Evolutionary conservation across 352 stramenopile genomes (phyloP).

Genomic region (Phytophthora meadii): DNA sequence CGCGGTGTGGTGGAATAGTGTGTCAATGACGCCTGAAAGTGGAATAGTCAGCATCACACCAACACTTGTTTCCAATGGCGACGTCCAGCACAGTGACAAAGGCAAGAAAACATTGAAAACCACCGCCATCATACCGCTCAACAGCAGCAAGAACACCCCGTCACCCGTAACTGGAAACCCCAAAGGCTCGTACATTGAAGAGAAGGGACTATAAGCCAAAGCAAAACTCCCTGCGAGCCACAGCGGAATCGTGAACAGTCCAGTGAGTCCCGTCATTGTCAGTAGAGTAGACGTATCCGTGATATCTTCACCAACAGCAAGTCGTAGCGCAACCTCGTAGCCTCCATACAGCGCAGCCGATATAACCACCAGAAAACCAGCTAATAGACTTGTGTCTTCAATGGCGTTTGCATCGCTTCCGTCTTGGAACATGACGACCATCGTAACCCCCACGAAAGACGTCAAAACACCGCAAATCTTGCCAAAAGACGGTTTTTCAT

Average conservation of each 20-base stretch:
- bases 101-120: constrained; percentile 60
- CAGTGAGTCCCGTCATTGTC: constrained; percentile 53
- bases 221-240: constrained; percentile 52
- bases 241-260: constrained; percentile 56
- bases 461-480: constrained; percentile 57
- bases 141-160: constrained; percentile 44
- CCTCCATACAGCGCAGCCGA: constrained; percentile 53
- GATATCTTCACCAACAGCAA: constrained; percentile 44
- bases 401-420: constrained; percentile 34
- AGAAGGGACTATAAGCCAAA: constrained; percentile 42
- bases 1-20: constrained; percentile 43
- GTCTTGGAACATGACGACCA: constrained; percentile 56
- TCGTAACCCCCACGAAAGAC: constrained; percentile 53
- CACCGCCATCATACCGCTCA: constrained; percentile 47
- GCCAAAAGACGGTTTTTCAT: constrained; percentile 39
- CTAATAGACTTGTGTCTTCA: constrained; percentile 40
- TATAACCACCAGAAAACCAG: constrained; percentile 55
- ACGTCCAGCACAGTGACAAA: constrained; percentile 60
- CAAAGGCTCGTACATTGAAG: constrained; percentile 50
- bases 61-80: constrained; percentile 60
- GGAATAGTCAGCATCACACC: constrained; percentile 69
- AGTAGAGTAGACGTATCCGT: constrained; percentile 59
- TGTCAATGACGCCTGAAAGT: constrained; percentile 52
- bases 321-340: constrained; percentile 61
- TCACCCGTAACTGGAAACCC: constrained; percentile 43